A percentile compares a stretch with the other conserved stretches of the same genome.
Evolutionary conservation across 140 eudicot species (phyloP).

Genomic region (Stevia rebaudiana): DNA sequence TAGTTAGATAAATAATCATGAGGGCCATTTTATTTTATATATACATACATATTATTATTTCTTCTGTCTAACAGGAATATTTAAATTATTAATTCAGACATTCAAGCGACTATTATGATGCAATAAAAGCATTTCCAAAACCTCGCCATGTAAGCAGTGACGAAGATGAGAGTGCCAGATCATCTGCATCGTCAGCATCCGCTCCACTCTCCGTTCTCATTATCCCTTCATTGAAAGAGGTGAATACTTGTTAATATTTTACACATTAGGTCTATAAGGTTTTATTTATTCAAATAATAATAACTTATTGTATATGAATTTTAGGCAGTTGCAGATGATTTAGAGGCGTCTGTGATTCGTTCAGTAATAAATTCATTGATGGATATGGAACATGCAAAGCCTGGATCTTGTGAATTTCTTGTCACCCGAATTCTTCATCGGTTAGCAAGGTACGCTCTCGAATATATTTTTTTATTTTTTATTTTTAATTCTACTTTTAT

Average conservation of each 20-base stretch:
- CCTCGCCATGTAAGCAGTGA: conserved; percentile 65
- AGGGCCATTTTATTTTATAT: no score
- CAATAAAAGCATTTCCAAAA: conserved; percentile 63
- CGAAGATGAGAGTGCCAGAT: conserved; percentile 49
- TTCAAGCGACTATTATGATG: conserved; percentile 70
- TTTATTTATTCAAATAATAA: neutral
- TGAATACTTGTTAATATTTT: conserved; percentile 13
- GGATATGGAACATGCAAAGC: conserved; percentile 70
- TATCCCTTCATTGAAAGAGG: conserved; percentile 90
- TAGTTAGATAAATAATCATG: no score
- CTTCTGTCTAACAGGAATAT: no score
- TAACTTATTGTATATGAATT: conserved; percentile 20
- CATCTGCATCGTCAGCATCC: conserved; percentile 48
- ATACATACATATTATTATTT: no score
- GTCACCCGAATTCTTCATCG: conserved; percentile 77
- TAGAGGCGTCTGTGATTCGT: conserved; percentile 59
- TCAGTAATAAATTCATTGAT: conserved; percentile 53
- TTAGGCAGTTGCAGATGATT: conserved; percentile 70
- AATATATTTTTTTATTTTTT: neutral
- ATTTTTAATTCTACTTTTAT: neutral
- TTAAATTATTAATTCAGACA: conserved; percentile 28
- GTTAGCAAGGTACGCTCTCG: conserved; percentile 56
- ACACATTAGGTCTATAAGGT: neutral
- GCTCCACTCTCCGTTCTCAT: conserved; percentile 66
- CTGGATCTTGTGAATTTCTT: conserved; percentile 76